Conservation (phyloP, 2,329 filamentous ascomycete species). For the Xylaria sp. region DNA sequence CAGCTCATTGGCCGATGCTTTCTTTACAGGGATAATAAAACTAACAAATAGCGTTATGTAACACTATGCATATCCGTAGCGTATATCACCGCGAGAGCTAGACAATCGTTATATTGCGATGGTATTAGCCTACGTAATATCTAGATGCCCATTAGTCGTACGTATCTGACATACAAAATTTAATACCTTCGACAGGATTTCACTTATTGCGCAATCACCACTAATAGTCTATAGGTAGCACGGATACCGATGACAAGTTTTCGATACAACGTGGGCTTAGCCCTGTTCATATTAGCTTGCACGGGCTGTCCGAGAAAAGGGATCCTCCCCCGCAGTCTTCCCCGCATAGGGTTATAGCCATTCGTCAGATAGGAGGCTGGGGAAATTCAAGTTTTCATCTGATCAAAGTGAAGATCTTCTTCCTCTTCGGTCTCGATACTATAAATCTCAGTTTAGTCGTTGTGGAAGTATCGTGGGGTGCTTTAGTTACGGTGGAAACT, state of each 20-base stretch:
- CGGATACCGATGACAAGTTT: neutral
- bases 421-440: neutral
- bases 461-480: constrained; percentile 4
- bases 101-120: neutral
- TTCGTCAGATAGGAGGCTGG: constrained; percentile 27
- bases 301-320: constrained; percentile 8
- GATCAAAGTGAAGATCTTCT: constrained; percentile 15
- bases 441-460: neutral
- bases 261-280: neutral
- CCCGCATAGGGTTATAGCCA: constrained; percentile 23
- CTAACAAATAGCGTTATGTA: neutral
- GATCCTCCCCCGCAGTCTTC: constrained; percentile 29
- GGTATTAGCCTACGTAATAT: neutral
- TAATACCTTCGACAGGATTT: neutral
- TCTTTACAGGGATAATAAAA: neutral
- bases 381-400: constrained; percentile 16
- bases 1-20: neutral
- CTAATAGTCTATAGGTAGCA: neutral
- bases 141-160: neutral
- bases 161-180: too few relatives aligned
- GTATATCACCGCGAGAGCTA: neutral
- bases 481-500: neutral
- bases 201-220: neutral
- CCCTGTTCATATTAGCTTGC: constrained; percentile 5
- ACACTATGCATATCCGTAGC: neutral